Percentiles rank a stretch among this genome's conserved stretches.
These are phyloP conservation scores for Lecanoromycetidae sp. DNA, from an alignment of 2,329 filamentous ascomycete species.

Conservation along the genomic window DNA sequence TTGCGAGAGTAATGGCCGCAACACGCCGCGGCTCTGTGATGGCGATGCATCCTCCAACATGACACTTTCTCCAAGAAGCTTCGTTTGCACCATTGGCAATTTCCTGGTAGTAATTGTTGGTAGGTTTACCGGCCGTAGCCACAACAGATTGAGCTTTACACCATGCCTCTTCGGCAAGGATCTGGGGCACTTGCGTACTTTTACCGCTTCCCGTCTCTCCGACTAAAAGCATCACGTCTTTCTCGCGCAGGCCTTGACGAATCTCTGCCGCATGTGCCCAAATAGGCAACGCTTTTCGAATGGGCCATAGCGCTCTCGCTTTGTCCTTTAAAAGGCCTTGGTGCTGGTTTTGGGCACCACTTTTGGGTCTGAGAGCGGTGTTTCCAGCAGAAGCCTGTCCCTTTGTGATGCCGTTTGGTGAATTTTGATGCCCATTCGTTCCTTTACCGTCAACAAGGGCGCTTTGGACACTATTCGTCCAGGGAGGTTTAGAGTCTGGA, in stretches of 20 bases:
- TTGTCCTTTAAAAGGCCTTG: conserved; percentile 7
- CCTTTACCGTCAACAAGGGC: too few species aligned
- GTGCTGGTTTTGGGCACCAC: neutral
- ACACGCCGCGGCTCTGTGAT: conserved; percentile 91
- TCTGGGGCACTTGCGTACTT: conserved; percentile 91
- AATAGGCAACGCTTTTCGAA: conserved; percentile 63
- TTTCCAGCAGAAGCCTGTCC: neutral
- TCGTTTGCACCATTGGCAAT: too few species aligned
- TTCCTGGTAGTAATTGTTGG: too few species aligned
- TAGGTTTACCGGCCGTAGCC: too few species aligned
- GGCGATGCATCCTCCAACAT: conserved; percentile 68
- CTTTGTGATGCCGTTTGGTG: neutral
- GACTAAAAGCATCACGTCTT: conserved; percentile 69
- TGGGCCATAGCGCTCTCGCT: conserved; percentile 35
- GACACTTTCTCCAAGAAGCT: conserved; percentile 37
- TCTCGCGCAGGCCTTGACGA: conserved; percentile 47
- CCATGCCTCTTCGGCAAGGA: conserved; percentile 68
- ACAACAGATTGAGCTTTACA: conserved; percentile 37
- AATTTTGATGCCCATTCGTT: too few species aligned
- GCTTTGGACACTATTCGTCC: too few species aligned
- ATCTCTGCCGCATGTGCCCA: conserved; percentile 65
- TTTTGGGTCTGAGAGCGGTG: neutral
- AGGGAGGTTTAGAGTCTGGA: neutral
- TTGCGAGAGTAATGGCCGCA: conserved; percentile 80
- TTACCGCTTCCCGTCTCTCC: conserved; percentile 96